These are phyloP conservation scores for Scalesia atractyloides DNA, from an alignment of 129 eudicot genomes.

Conservation along the genomic window DNA sequence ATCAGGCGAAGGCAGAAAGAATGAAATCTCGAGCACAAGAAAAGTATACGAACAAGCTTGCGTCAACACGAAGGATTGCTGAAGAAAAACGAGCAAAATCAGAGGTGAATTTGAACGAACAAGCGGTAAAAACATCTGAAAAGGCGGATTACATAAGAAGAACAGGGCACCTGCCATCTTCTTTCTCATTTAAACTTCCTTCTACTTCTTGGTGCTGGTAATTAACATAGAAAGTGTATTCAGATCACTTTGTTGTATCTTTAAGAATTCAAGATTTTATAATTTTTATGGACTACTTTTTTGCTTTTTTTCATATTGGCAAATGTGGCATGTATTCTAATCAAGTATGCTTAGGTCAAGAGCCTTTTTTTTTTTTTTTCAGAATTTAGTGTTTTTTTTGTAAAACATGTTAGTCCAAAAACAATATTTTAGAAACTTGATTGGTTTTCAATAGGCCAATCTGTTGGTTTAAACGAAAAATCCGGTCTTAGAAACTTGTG, in stretches of 20 bases:
- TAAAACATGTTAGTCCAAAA: not conserved
- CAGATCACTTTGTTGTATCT: slow-evolving; percentile 28
- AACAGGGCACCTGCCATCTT: slow-evolving; percentile 86
- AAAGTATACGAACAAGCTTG: slow-evolving; percentile 70
- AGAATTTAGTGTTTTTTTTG: not conserved
- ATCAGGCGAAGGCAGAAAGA: slow-evolving; percentile 87
- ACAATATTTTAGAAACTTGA: not conserved
- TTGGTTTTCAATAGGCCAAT: not conserved
- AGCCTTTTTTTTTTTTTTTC: not conserved
- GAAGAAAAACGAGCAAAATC: slow-evolving; percentile 92
- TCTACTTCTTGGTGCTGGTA: slow-evolving; percentile 26
- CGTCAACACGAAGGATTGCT: slow-evolving; percentile 77
- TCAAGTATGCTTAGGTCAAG: not conserved
- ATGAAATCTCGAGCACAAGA: slow-evolving; percentile 83
- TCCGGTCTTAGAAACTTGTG: not conserved
- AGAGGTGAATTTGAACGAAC: slow-evolving; percentile 74
- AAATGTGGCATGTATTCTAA: not conserved
- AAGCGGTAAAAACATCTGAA: slow-evolving; percentile 80
- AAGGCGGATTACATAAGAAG: slow-evolving; percentile 86
- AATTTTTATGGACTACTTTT: not conserved
- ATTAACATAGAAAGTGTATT: slow-evolving; percentile 15
- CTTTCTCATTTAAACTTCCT: slow-evolving; percentile 82
- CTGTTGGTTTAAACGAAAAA: not conserved
- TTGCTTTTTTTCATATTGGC: not conserved
- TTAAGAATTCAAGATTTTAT: slow-evolving; percentile 17